Base-by-base conservation (phyloP, 2,329 filamentous ascomycete genomes). In the Trichoderma polysporum region DNA sequence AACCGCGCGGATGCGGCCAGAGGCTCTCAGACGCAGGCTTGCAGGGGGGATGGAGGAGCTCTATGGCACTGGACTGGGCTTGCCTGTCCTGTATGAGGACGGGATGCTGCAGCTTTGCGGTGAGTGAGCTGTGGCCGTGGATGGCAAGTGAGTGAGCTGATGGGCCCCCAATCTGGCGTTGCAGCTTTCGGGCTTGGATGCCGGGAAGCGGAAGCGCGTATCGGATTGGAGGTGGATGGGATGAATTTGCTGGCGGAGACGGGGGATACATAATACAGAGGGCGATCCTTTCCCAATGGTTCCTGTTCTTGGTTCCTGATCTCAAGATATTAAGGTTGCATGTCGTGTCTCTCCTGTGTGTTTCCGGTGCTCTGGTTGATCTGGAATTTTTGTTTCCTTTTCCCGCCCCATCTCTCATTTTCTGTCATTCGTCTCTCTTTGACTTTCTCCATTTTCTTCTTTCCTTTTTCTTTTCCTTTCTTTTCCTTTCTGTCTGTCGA, bases 391-490 rank as follows among this genome's bases (percentile, higher is more conserved):
- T 17, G 58, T 41, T 54, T 67, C 60, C 49, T 53, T 68, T 37
- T 56, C 33, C 56, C 50, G 63, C 65, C 62, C 57, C 39, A 56
- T 58, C 59, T 66, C 57, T 64, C 58, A 47, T 66, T 67, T 69
- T 61, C 61, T 58, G 69, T 53, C 70, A 49, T 68, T 61, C 70
- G 65, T 64, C 31, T 66, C 64, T 66, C 58, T 56, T 66, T 72
- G 41, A 8, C 49, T 69, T 52, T 68, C 67, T 69, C 62, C n/a
- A 31, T 45, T 41, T 68, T 68, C 56, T 62, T 68, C 56, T 69
- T 56, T 64, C 66, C 49, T 67, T 22, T 57, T 35, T 66, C 39
- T 39, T 66, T 66, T 35, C 37, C 22, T 68, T 60, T 57, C 35
- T 37, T 60, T 25, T 49, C 22, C 33, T 58, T 22, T 68, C 12